Percentiles rank a stretch among this genome's conserved stretches.
Evolutionary conservation across 768 basidiomycete species (phyloP).

Genomic region (Trametes meyenii): DNA sequence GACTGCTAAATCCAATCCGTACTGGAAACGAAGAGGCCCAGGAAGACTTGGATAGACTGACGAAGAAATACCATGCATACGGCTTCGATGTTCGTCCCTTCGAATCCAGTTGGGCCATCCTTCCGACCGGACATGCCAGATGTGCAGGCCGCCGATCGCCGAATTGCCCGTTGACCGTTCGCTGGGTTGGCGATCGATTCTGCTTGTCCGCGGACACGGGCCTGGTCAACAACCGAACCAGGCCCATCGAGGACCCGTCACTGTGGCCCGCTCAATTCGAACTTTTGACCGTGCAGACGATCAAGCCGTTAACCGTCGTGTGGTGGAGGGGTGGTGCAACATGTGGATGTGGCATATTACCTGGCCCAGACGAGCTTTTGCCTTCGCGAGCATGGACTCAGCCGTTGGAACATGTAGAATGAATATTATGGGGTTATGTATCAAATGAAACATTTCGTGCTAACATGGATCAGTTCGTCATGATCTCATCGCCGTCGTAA

Average conservation of each 20-base stretch:
- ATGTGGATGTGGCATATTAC: neutral
- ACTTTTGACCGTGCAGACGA: neutral
- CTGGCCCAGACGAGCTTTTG: neutral
- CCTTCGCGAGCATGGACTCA: neutral
- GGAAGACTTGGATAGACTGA: neutral
- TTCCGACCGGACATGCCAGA: no score
- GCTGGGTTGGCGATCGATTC: neutral
- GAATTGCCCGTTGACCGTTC: neutral
- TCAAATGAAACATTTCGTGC: no score
- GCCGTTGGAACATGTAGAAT: no score
- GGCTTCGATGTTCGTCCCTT: neutral
- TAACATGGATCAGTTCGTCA: no score
- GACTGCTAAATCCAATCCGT: neutral
- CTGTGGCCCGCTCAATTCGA: neutral
- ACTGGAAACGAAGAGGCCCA: no score
- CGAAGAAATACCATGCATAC: neutral
- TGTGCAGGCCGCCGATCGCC: neutral
- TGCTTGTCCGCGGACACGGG: neutral
- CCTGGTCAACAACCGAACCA: no score
- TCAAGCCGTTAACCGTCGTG: neutral
- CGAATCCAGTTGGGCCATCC: no score
- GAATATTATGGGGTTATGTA: no score
- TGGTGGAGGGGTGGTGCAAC: neutral
- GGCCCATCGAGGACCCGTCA: no score
- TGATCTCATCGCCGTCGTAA: no score